A percentile compares a stretch with the other conserved stretches of the same genome.
These are phyloP conservation scores for Aspergillus ibericus DNA, from an alignment of 2,329 filamentous ascomycete genomes.

Conservation along the genomic window DNA sequence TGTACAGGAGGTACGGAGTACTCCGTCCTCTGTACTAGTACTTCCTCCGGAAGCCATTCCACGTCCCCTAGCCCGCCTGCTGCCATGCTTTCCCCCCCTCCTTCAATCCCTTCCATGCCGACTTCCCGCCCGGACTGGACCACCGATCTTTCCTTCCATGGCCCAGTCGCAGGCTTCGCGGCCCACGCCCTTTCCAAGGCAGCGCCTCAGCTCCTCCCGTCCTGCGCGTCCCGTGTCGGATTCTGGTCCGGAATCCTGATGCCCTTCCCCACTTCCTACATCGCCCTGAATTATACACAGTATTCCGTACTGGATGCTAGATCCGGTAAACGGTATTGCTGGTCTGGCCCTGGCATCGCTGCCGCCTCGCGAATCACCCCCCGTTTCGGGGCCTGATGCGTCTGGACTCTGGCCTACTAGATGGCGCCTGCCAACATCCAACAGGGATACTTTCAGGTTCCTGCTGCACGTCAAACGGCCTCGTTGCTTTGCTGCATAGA, in stretches of 20 bases:
- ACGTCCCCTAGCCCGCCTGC: too few relatives aligned
- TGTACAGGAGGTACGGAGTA: too few relatives aligned
- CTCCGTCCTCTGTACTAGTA: too few relatives aligned
- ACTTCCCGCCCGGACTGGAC: too few relatives aligned
- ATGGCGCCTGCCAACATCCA: neutral
- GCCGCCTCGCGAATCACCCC: neutral
- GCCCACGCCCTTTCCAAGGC: too few relatives aligned
- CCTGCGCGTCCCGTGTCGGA: neutral
- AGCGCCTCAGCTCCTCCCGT: neutral
- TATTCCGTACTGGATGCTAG: neutral
- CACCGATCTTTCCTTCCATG: too few relatives aligned
- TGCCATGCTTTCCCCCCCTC: too few relatives aligned
- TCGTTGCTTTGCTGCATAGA: neutral
- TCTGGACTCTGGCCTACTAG: too few relatives aligned
- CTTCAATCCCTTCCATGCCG: too few relatives aligned
- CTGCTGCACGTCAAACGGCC: neutral
- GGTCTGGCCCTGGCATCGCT: neutral
- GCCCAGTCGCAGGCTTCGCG: too few relatives aligned
- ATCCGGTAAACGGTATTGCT: neutral
- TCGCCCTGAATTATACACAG: neutral
- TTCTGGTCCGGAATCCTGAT: neutral
- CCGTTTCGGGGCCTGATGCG: neutral
- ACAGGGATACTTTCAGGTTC: neutral
- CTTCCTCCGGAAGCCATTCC: too few relatives aligned
- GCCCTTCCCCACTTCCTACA: neutral